Conservation (phyloP, 768 basidiomycete genomes). For the Amanita jacksonii region DNA sequence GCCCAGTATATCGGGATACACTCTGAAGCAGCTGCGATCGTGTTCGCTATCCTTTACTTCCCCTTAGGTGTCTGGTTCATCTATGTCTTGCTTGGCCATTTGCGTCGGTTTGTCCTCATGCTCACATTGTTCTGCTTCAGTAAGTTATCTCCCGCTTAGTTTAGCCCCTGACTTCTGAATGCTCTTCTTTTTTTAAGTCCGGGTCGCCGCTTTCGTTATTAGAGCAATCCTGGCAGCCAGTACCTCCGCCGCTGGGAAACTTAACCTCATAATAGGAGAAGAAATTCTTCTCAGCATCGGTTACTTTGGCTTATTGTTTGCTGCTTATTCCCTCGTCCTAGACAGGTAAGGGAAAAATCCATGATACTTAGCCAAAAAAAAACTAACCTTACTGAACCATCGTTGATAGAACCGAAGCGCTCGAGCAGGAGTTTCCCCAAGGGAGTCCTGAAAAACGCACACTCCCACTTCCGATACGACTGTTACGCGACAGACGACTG, state of each 20-base stretch:
- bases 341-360: slow-evolving; percentile 31
- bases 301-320: slow-evolving; percentile 34
- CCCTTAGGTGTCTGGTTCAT: slow-evolving; percentile 23
- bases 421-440: neutral
- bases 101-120: slow-evolving; percentile 17
- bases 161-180: neutral
- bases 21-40: slow-evolving; percentile 23
- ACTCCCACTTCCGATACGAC: neutral
- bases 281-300: slow-evolving; percentile 31
- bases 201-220: slow-evolving; percentile 29
- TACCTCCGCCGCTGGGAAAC: slow-evolving; percentile 20
- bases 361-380: no score
- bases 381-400: neutral
- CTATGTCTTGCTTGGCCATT: slow-evolving; percentile 16
- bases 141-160: slow-evolving; percentile 14
- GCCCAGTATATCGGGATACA: slow-evolving; percentile 24
- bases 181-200: slow-evolving; percentile 20
- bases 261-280: slow-evolving; percentile 27
- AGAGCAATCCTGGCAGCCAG: slow-evolving; percentile 27
- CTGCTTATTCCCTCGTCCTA: slow-evolving; percentile 30
- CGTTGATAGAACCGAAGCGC: neutral
- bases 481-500: slow-evolving; percentile 20
- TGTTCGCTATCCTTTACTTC: slow-evolving; percentile 27
- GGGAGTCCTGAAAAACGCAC: neutral
- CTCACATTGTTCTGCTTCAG: slow-evolving; percentile 29